These are phyloP conservation scores for Penicillium antarcticum DNA, from an alignment of 495 filamentous ascomycete species.

Conservation along the genomic window DNA sequence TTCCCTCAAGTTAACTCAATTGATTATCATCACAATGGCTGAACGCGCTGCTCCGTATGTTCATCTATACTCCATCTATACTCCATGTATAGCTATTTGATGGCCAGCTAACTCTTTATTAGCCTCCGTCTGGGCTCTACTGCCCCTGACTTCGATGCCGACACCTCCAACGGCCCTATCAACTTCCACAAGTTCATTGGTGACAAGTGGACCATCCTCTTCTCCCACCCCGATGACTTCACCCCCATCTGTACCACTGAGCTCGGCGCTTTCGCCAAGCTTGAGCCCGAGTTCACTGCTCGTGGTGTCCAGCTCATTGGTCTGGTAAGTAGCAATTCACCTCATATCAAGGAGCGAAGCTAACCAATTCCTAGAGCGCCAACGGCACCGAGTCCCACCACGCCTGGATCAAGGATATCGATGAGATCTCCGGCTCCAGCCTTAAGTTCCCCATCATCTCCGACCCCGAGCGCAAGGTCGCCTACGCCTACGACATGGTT, in stretches of 20 bases:
- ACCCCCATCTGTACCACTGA: conserved; percentile 98
- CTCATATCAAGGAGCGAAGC: neutral
- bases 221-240: conserved; percentile 90
- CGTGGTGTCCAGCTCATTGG: conserved; percentile 95
- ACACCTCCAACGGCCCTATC: conserved; percentile 87
- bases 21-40: conserved; percentile 44
- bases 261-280: conserved; percentile 94
- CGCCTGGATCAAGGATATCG: conserved; percentile 64
- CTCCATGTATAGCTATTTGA: neutral
- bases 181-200: conserved; percentile 98
- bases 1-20: conserved; percentile 1
- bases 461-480: conserved; percentile 61
- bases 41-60: conserved; percentile 51
- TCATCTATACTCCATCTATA: neutral
- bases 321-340: conserved; percentile 69
- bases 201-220: conserved; percentile 90
- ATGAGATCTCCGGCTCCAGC: conserved; percentile 54
- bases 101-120: conserved; percentile 3
- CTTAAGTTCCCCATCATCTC: conserved; percentile 68
- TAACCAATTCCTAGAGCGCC: conserved; percentile 36
- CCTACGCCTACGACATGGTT: conserved; percentile 67
- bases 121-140: conserved; percentile 84
- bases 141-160: conserved; percentile 92
- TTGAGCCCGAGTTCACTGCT: conserved; percentile 94
- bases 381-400: conserved; percentile 58